Conservation (phyloP, 192 early-diverging fungal genomes). For the Coemansia sp. region DNA sequence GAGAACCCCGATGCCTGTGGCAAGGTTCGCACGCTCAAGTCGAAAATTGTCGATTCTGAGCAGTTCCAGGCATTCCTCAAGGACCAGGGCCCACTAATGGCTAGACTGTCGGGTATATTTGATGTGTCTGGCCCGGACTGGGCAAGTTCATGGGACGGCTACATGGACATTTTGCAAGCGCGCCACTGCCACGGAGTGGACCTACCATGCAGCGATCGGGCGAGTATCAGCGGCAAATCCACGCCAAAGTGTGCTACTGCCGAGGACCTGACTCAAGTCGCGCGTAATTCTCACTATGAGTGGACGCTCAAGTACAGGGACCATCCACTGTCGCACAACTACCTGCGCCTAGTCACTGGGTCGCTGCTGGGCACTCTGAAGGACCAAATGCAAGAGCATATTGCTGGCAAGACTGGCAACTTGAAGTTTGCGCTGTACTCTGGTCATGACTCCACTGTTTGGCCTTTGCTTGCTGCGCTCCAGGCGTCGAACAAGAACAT, state of each 20-base stretch:
- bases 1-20: conserved; percentile 55
- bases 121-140: conserved; percentile 31
- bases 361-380: conserved; percentile 53
- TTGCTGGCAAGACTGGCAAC: conserved; percentile 26
- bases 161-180: conserved; percentile 47
- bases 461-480: conserved; percentile 49
- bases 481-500: conserved; percentile 30
- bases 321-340: conserved; percentile 22
- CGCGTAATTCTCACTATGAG: conserved; percentile 41
- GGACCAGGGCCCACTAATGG: conserved; percentile 42
- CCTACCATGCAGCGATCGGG: conserved; percentile 27
- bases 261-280: conserved; percentile 36
- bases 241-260: conserved; percentile 38
- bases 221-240: background rate
- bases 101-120: conserved; percentile 35
- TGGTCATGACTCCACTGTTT: conserved; percentile 56
- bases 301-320: conserved; percentile 41
- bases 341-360: conserved; percentile 45
- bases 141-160: conserved; percentile 33
- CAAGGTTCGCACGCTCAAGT: conserved; percentile 3
- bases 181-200: conserved; percentile 38
- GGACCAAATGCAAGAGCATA: conserved; percentile 32
- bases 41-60: conserved; percentile 10
- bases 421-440: conserved; percentile 59
- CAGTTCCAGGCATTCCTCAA: conserved; percentile 42